These are phyloP conservation scores for Cercospora brassicicola DNA, from an alignment of 2,329 filamentous ascomycete species.

Conservation along the genomic window DNA sequence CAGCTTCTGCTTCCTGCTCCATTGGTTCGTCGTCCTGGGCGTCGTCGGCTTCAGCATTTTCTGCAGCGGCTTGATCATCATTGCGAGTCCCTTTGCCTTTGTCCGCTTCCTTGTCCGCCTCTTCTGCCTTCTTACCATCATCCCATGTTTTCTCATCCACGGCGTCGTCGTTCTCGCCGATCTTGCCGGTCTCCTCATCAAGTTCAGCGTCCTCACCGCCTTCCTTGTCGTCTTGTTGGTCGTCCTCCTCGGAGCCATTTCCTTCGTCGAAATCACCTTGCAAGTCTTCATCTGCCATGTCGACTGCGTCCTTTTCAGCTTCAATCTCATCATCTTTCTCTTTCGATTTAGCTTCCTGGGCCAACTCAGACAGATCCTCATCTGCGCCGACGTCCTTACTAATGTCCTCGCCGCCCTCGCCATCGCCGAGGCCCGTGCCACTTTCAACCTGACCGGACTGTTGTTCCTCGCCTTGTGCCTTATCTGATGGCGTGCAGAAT, in stretches of 20 bases:
- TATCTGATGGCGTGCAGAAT: constrained; percentile 87
- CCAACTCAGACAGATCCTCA: constrained; percentile 87
- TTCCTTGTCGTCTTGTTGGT: constrained; percentile 58
- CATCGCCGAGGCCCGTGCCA: constrained; percentile 91
- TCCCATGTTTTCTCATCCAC: constrained; percentile 99
- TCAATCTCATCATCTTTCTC: constrained; percentile 62
- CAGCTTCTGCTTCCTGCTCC: constrained; percentile 50
- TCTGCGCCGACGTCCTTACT: constrained; percentile 95
- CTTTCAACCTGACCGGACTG: constrained; percentile 75
- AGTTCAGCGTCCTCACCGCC: constrained; percentile 61
- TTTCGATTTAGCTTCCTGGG: constrained; percentile 68
- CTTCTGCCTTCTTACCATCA: constrained; percentile 71
- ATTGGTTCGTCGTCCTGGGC: constrained; percentile 59
- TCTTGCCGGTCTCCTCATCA: constrained; percentile 66
- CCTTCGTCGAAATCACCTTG: constrained; percentile 77
- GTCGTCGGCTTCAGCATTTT: constrained; percentile 46
- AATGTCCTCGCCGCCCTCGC: constrained; percentile 93
- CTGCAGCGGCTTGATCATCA: constrained; percentile 45
- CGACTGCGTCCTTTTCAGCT: constrained; percentile 80
- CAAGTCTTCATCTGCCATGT: constrained; percentile 88
- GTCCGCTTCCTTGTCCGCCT: constrained; percentile 78
- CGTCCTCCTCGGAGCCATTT: constrained; percentile 56
- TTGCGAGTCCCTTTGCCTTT: constrained; percentile 53
- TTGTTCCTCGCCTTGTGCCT: constrained; percentile 49
- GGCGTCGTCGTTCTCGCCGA: constrained; percentile 86